These are phyloP conservation scores for Scheffersomyces lignosus DNA, from an alignment of 805 yeast genomes.

Conservation along the genomic window DNA sequence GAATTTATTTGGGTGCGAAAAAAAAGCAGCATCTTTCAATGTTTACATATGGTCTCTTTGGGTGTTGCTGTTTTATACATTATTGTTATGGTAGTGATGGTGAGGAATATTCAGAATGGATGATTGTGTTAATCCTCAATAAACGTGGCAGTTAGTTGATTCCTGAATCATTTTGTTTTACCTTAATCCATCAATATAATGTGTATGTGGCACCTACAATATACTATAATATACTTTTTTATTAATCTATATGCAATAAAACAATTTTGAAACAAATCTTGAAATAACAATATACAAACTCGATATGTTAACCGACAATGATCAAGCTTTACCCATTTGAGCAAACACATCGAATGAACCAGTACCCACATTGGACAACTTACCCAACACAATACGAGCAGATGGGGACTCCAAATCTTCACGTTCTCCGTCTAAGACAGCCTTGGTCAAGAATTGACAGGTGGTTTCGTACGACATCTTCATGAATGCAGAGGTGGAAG, in stretches of 20 bases:
- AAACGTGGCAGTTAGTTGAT: too few relatives aligned
- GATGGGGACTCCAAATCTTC: conserved; percentile 91
- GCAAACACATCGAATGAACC: conserved; percentile 87
- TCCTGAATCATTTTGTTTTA: too few relatives aligned
- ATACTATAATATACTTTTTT: neutral
- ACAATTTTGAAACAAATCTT: neutral
- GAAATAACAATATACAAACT: neutral
- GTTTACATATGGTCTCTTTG: too few relatives aligned
- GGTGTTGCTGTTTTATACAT: too few relatives aligned
- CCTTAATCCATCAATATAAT: too few relatives aligned
- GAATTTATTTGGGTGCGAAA: too few relatives aligned
- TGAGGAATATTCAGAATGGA: too few relatives aligned
- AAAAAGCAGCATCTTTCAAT: too few relatives aligned
- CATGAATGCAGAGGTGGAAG: conserved; percentile 93
- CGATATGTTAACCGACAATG: neutral
- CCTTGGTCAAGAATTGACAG: conserved; percentile 94
- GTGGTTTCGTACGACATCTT: conserved; percentile 99
- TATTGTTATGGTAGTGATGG: too few relatives aligned
- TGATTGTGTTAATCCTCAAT: too few relatives aligned
- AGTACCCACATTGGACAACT: conserved; percentile 88
- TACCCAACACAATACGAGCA: conserved; percentile 91
- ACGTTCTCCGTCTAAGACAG: conserved; percentile 87
- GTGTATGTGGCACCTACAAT: too few relatives aligned
- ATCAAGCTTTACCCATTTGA: conserved; percentile 34
- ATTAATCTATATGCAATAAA: neutral